phyloP scores from a whole-genome alignment of 2,329 filamentous ascomycete genomes.

The Curvularia lunata region DNA sequence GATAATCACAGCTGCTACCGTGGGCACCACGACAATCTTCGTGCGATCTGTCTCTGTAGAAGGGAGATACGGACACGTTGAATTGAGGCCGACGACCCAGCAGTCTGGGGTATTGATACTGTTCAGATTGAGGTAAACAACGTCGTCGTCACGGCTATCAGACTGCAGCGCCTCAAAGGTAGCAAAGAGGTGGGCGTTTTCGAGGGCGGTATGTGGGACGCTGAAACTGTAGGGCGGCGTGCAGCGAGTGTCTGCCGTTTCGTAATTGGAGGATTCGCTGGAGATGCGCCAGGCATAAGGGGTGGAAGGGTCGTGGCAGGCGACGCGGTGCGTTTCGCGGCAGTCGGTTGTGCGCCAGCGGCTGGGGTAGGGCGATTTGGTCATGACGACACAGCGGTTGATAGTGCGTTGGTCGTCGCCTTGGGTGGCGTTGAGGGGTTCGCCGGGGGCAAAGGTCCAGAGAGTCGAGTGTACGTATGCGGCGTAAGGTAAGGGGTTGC shows the following conservation, averaged over 20 bases:
- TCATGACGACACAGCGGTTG: conserved; percentile 64
- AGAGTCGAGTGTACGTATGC: conserved; percentile 58
- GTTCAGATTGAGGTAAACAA: conserved; percentile 67
- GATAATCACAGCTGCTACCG: conserved; percentile 67
- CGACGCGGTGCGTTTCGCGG: conserved; percentile 56
- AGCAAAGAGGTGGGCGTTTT: conserved; percentile 64
- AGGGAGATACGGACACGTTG: conserved; percentile 64
- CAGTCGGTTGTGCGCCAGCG: conserved; percentile 67
- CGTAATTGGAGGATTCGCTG: conserved; percentile 51
- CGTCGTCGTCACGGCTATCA: conserved; percentile 11
- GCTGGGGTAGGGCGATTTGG: conserved; percentile 54
- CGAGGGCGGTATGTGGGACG: conserved; percentile 66
- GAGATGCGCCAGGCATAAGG: conserved; percentile 67
- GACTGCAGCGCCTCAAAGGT: conserved; percentile 23
- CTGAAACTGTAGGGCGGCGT: conserved; percentile 58
- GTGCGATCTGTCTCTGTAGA: conserved; percentile 53
- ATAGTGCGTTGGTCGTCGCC: conserved; percentile 25
- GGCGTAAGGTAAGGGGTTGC: conserved; percentile 57
- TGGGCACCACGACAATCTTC: conserved; percentile 64
- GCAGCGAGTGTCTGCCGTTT: conserved; percentile 56
- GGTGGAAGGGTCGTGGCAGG: conserved; percentile 61
- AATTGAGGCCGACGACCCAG: conserved; percentile 64
- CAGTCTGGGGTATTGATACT: conserved; percentile 62
- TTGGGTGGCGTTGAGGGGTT: conserved; percentile 59
- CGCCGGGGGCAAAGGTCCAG: conserved; percentile 66